phyloP scores from a whole-genome alignment of 2,329 filamentous ascomycete species.

The Arthrobotrys pseudoclavata region DNA sequence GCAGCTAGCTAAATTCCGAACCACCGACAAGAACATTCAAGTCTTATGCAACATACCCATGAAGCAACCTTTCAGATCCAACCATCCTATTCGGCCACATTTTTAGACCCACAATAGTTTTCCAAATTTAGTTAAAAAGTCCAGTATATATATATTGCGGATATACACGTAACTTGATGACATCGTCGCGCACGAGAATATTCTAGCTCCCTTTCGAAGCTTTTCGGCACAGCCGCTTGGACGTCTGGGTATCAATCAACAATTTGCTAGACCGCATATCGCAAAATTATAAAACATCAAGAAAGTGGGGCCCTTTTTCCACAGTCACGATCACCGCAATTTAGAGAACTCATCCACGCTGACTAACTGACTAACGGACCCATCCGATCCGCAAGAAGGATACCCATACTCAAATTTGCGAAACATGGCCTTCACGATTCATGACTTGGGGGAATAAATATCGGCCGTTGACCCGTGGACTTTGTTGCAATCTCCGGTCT shows the following conservation, averaged over 20 bases:
- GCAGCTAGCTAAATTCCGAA: conserved; percentile 40
- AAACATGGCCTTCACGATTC: conserved; percentile 43
- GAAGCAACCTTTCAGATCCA: conserved; percentile 13
- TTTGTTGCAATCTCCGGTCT: conserved; percentile 36
- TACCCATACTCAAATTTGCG: conserved; percentile 37
- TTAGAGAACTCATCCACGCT: background rate
- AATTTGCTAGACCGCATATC: conserved; percentile 2
- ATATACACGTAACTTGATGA: conserved; percentile 6
- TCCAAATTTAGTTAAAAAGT: conserved; percentile 41
- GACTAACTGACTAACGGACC: conserved; percentile 36
- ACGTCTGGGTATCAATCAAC: conserved; percentile 4
- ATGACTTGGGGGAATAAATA: conserved; percentile 10
- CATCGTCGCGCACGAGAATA: conserved; percentile 11
- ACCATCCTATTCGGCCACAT: conserved; percentile 6
- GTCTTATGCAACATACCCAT: conserved; percentile 25
- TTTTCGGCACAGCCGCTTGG: conserved; percentile 46
- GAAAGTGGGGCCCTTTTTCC: conserved; percentile 16
- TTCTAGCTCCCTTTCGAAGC: conserved; percentile 24
- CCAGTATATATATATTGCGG: conserved; percentile 5
- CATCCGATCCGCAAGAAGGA: conserved; percentile 14
- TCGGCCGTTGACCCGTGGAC: conserved; percentile 10
- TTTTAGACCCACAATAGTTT: conserved; percentile 34
- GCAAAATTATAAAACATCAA: background rate
- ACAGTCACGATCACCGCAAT: conserved; percentile 23
- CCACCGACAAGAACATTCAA: conserved; percentile 16